phyloP scores from a whole-genome alignment of 495 filamentous ascomycete genomes.

The Penicillium herquei region DNA sequence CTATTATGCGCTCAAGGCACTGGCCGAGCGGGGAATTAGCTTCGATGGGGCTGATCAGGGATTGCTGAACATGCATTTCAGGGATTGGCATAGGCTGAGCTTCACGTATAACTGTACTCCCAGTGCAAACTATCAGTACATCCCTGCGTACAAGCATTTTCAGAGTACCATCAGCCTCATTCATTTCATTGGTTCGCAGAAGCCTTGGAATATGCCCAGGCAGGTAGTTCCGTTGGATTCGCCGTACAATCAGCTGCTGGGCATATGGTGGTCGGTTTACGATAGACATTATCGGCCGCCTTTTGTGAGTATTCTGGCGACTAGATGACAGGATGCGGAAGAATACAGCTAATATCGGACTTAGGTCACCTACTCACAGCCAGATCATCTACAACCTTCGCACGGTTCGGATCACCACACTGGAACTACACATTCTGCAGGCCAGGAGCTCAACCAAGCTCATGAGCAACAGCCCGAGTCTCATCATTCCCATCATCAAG shows the following conservation, averaged over 20 bases:
- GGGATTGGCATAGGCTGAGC: conserved; percentile 80
- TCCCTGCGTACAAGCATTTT: conserved; percentile 92
- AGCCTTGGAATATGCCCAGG: conserved; percentile 81
- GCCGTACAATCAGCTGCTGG: conserved; percentile 76
- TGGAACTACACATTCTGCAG: neutral
- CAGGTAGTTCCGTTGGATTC: conserved; percentile 52
- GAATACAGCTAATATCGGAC: conserved; percentile 9
- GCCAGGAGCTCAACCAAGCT: neutral
- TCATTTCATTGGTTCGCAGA: conserved; percentile 89
- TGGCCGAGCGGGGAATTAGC: conserved; percentile 82
- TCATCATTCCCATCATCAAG: conserved; percentile 7
- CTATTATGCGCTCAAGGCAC: conserved; percentile 76
- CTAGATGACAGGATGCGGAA: neutral
- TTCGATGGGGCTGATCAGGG: conserved; percentile 99
- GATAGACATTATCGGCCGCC: conserved; percentile 71
- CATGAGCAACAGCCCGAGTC: conserved; percentile 7
- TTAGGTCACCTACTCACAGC: conserved; percentile 14
- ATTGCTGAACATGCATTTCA: conserved; percentile 91
- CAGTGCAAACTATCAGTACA: conserved; percentile 90
- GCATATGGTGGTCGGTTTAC: conserved; percentile 89
- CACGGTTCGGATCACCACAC: neutral
- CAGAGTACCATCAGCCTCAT: conserved; percentile 81
- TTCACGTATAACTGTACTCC: conserved; percentile 98
- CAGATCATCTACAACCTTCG: neutral
- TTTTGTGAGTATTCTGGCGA: conserved; percentile 19